Evolutionary conservation across 441 rosid genomes (phyloP), one percentile per base, ranked within the genome.

Genomic region (Euphorbia corollata): DNA sequence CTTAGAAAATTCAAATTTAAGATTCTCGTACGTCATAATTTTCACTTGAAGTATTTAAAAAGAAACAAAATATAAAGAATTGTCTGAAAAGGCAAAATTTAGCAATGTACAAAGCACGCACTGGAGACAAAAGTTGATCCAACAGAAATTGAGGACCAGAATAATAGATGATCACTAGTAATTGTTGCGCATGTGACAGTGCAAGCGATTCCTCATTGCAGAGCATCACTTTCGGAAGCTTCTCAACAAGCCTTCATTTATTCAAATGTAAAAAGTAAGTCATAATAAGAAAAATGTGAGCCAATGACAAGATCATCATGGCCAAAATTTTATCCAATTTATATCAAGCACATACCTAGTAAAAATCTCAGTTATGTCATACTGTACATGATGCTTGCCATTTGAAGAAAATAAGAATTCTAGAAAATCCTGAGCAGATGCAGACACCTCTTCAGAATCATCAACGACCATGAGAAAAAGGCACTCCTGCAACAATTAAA

Each of bases 181-280:
- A 84, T 73, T 94, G 78, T 80, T 80, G 87, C 65, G 86, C 92
- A 80, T 85, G 85, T 45, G 94, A 84, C 60, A 86, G 78, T 57
- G 92, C 90, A 74, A 81, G 75, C 38, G 87, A 72, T 65, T 94
- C 96, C 69, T 90, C 91, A 76, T 78, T 85, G 63, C 84, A 84
- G 67, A 94, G 83, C 74, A 91, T 83, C 68, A 83, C 86, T 80
- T 87, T 87, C 43, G 98, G 99, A 72, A 94, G 96, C 88, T 82
- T 90, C 77, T 90, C 96, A 73, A 87, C 73, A 36, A 91, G 83
- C 85, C 99, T 94, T 61, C 61, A 69, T 6, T 10, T 45, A 51
- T 61, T 61, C 16, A 61, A 38, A 61, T 76, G 66, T 24, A 22
- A 39, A 54, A 67, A 64, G 63, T 45, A 78, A 64, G 61, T 24